phyloP scores from a whole-genome alignment of 2,329 filamentous ascomycete species.

The Alternaria sp. region DNA sequence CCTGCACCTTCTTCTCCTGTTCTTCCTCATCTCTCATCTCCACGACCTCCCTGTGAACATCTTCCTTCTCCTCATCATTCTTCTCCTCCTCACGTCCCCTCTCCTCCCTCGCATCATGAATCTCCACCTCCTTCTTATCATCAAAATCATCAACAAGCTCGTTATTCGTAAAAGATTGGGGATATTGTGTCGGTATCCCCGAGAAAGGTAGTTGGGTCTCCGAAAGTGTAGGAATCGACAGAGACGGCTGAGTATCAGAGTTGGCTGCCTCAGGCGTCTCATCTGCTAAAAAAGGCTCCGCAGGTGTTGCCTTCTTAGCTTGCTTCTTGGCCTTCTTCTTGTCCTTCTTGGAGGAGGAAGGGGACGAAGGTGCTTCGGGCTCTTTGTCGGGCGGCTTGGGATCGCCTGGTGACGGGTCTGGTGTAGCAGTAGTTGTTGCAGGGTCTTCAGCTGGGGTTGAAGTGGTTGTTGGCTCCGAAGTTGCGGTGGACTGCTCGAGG shows the following conservation, averaged over 20 bases:
- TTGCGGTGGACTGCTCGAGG: neutral
- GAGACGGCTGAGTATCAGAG: conserved; percentile 42
- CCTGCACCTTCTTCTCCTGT: neutral
- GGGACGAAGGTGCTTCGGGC: conserved; percentile 10
- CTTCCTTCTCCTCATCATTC: neutral
- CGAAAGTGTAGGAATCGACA: conserved; percentile 34
- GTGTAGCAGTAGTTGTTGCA: neutral
- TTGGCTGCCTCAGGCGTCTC: conserved; percentile 43
- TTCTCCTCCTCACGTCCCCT: neutral
- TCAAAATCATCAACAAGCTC: conserved; percentile 30
- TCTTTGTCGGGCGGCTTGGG: conserved; percentile 12
- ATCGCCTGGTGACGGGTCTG: conserved; percentile 4
- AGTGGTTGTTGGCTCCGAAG: neutral
- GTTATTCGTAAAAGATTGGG: conserved; percentile 29
- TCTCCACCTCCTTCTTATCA: conserved; percentile 3
- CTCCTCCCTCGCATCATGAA: conserved; percentile 6
- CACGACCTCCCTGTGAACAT: neutral
- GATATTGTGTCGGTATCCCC: conserved; percentile 39
- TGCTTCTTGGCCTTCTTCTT: conserved; percentile 36
- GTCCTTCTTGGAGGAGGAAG: conserved; percentile 23
- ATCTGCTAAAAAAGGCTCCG: conserved; percentile 41
- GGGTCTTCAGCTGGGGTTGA: conserved; percentile 1
- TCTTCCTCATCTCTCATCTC: neutral
- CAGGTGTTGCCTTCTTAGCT: conserved; percentile 30
- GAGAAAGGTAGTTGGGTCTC: conserved; percentile 37